Conservation (phyloP, 2,329 filamentous ascomycete genomes). For the Claviceps lovelessii region DNA sequence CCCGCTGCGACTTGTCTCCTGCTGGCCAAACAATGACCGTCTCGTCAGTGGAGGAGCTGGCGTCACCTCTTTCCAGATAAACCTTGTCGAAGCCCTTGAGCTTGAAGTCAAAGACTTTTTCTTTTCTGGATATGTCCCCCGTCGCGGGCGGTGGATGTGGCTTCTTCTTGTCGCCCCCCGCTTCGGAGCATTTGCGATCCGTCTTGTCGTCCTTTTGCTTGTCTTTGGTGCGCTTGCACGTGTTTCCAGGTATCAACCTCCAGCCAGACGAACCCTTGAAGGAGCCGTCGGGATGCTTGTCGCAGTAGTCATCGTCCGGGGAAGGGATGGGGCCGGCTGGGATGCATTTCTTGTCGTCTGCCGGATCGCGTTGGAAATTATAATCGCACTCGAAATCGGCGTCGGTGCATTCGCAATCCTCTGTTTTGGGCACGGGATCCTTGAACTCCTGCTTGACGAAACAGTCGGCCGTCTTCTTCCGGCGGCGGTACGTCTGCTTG, state of each 20-base stretch:
- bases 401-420: conserved; percentile 67
- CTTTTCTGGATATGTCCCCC: conserved; percentile 50
- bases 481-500: conserved; percentile 70
- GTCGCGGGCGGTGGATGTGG: conserved; percentile 37
- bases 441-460: conserved; percentile 79
- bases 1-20: conserved; percentile 20
- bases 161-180: conserved; percentile 22
- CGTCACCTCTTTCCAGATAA: conserved; percentile 67
- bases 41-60: conserved; percentile 54
- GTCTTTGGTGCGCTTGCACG: conserved; percentile 47
- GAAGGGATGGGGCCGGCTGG: conserved; percentile 45
- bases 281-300: conserved; percentile 46
- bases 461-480: conserved; percentile 79
- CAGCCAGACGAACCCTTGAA: conserved; percentile 84
- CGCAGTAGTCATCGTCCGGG: conserved; percentile 57
- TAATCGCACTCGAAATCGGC: conserved; percentile 93
- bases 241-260: conserved; percentile 76
- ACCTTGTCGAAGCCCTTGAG: conserved; percentile 38
- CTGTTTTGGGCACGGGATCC: conserved; percentile 54
- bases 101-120: conserved; percentile 48
- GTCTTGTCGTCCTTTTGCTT: conserved; percentile 56
- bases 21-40: conserved; percentile 45
- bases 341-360: conserved; percentile 55
- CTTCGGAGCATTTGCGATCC: conserved; percentile 61
- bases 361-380: conserved; percentile 58